Evolutionary conservation across 805 yeast genomes (phyloP).

Genomic region (Suhomyces sp.): DNA sequence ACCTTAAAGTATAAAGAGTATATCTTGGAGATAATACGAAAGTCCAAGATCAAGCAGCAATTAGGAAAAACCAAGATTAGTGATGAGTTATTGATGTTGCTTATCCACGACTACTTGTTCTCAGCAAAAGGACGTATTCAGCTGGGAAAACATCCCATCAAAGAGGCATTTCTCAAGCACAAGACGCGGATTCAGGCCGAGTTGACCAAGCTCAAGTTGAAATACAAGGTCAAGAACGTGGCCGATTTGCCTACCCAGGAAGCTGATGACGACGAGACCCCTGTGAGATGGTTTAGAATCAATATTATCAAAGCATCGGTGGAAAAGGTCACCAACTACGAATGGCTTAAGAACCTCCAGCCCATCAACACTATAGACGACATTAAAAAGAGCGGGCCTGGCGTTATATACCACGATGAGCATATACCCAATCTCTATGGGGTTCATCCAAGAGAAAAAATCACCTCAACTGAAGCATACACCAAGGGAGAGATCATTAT

Average conservation of each 20-base stretch:
- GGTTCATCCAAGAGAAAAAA: slow-evolving; percentile 68
- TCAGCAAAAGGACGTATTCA: slow-evolving; percentile 78
- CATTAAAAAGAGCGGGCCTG: slow-evolving; percentile 37
- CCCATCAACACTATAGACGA: slow-evolving; percentile 46
- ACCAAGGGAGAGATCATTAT: slow-evolving; percentile 75
- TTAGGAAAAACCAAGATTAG: slow-evolving; percentile 41
- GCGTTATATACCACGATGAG: slow-evolving; percentile 68
- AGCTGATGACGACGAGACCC: slow-evolving; percentile 60
- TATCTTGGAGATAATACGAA: slow-evolving; percentile 59
- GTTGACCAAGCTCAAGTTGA: slow-evolving; percentile 70
- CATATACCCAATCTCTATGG: slow-evolving; percentile 79
- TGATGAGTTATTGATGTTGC: slow-evolving; percentile 53
- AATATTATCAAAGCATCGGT: slow-evolving; percentile 57
- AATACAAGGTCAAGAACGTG: slow-evolving; percentile 58
- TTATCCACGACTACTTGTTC: slow-evolving; percentile 79
- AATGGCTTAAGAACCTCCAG: slow-evolving; percentile 41
- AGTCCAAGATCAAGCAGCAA: slow-evolving; percentile 59
- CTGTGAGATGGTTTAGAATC: slow-evolving; percentile 76
- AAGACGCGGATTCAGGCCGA: slow-evolving; percentile 84
- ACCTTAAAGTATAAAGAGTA: slow-evolving; percentile 69
- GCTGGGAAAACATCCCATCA: slow-evolving; percentile 83
- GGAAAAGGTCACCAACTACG: slow-evolving; percentile 35
- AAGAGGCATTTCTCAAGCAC: slow-evolving; percentile 74
- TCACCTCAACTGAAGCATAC: slow-evolving; percentile 69
- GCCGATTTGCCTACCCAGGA: slow-evolving; percentile 45